These are phyloP conservation scores for Neospora caninum DNA, from an alignment of 169 alveolate genomes.

Conservation along the genomic window DNA sequence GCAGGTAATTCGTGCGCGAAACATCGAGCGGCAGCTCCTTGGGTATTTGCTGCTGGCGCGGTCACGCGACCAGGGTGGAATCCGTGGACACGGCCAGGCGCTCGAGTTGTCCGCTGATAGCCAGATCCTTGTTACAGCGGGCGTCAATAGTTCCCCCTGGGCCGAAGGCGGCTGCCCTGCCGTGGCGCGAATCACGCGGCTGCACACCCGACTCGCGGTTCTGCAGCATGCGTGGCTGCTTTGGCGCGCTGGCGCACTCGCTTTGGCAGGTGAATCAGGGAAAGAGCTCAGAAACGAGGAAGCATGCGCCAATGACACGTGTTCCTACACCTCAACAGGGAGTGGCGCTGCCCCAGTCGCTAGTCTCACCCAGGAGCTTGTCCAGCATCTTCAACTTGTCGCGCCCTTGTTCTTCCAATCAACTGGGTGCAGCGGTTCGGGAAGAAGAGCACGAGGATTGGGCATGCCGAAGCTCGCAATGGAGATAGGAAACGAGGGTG, in stretches of 20 bases:
- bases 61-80: background rate
- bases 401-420: background rate
- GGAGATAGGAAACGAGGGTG: background rate
- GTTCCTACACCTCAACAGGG: background rate
- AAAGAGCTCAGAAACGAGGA: no score
- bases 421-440: background rate
- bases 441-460: background rate
- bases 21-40: conserved; percentile 18
- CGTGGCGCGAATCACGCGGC: background rate
- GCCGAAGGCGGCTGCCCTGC: background rate
- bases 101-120: background rate
- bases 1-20: background rate
- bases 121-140: background rate
- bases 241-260: background rate
- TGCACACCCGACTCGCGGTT: background rate
- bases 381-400: background rate
- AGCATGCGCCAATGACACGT: no score
- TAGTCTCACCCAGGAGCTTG: background rate
- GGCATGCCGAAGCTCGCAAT: background rate
- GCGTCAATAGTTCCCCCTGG: background rate
- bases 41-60: background rate
- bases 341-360: background rate
- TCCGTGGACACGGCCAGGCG: background rate
- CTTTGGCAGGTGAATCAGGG: background rate
- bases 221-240: background rate